Evolutionary conservation across 805 yeast species (phyloP), one percentile per base, ranked within the genome.

Genomic region (Kodamaea hsintzibuensis): DNA sequence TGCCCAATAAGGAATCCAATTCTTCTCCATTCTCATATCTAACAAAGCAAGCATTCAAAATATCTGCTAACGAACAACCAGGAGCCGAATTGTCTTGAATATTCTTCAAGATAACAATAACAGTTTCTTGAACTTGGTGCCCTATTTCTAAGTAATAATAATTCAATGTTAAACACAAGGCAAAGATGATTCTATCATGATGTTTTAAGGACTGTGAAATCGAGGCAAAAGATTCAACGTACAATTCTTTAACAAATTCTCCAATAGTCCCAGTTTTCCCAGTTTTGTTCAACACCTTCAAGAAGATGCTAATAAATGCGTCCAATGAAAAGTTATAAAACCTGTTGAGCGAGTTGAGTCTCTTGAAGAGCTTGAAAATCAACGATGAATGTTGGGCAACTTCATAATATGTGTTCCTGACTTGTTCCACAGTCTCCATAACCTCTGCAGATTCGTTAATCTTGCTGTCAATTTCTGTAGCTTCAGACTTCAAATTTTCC

Each of bases 401-500:
- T 0, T 83, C 80, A 14, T 69, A 64, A 61, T 80, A 91, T 30
- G 72, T 63, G 7, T 67, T 67, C 52, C 84, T 69, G 1, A 81
- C 73, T 1, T 63, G 63, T 5, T 83, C 84, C 13, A 89, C 82
- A 3, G 79, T 74, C 1, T 59, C 66, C 76, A 90, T 80, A 2
- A 90, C 81, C 6, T 62, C 62, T 2, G 73, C 73, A 0, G 92
- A 82, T 51, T 85, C 85, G 1, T 57, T 60, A 54, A 88, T 76
- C 62, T 86, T 84, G 1, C 53, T 52, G 38, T 81, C 79, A 13
- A 90, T 78, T 14, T 78, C 77, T 0, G 57, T 59, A 0, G 96
- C 74, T 59, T 91, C 91, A 0, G 64, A 55, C 63, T 93, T 92
- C 50, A 93, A 69, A 0, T 62, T 65, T 60, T 88, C 95, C 48